Evolutionary conservation across 2,329 filamentous ascomycete species (phyloP), one percentile per base, ranked within the genome.

Genomic region (Fusarium oxysporum): DNA sequence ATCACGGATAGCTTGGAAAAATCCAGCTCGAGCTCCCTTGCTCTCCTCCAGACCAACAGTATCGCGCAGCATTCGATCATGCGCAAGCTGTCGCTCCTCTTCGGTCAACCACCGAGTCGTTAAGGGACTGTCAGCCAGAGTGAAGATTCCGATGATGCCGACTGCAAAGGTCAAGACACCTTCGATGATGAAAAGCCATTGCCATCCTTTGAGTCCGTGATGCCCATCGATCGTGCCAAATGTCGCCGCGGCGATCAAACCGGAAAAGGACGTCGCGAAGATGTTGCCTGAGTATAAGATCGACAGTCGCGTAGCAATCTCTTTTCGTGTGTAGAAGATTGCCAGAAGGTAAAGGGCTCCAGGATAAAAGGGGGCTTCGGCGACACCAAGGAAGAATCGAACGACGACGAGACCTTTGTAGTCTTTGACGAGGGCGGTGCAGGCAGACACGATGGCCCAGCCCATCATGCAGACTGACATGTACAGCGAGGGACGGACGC

Each of bases 331-430:
- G 59, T 86, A 86, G 75, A 82, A 86, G 2, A 80, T 71, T 0
- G 80, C 82, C 1, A 85, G 72, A 33, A 79, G 82, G 62, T 81
- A 84, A 3, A 85, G 76, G 1, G 80, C 81, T 0, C 83, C 85
- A 0, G 84, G 84, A 74, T 89, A 89, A 78, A 88, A 89, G 7
- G 87, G 85, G 1, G 88, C 89, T 73, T 90, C 88, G 10, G 87
- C 82, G 44, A 86, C 83, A 43, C 88, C 88, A 1, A 90, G 81
- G 47, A 78, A 53, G 10, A 72, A 65, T 8, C 86, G 83, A 10
- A 81, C 82, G 67, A 83, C 87, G 4, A 76, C 55, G 8, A 76
- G 58, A 8, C 70, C 68, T 10, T 28, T 61, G 23, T 72, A 75
- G 51, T 75, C 84, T 32, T 87, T 80, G 3, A 85, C 85, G 3